Conservation (phyloP, 768 basidiomycete species). For the Hygrophorus russula region DNA sequence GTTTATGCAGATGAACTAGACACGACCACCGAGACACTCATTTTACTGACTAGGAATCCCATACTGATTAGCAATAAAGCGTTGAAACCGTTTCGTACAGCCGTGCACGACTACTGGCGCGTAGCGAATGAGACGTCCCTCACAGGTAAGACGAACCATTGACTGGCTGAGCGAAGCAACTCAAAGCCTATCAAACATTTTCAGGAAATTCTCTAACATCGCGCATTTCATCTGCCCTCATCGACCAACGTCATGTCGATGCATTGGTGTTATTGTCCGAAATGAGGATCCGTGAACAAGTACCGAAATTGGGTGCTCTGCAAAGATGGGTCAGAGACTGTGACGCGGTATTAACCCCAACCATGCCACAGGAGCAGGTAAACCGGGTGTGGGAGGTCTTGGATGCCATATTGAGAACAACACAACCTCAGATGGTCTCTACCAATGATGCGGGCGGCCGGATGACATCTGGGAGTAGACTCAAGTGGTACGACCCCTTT, state of each 20-base stretch:
- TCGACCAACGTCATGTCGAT: slow-evolving; percentile 31
- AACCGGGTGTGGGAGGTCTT: slow-evolving; percentile 34
- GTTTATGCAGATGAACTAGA: slow-evolving; percentile 25
- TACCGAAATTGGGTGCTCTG: slow-evolving; percentile 40
- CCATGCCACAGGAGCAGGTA: slow-evolving; percentile 27
- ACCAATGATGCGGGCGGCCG: background rate
- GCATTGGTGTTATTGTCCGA: slow-evolving; percentile 44
- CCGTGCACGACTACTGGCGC: slow-evolving; percentile 28
- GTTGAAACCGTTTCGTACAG: slow-evolving; percentile 25
- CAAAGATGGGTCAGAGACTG: slow-evolving; percentile 49
- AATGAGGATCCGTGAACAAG: slow-evolving; percentile 32
- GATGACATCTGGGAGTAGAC: background rate
- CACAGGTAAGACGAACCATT: slow-evolving; percentile 16
- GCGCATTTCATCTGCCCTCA: slow-evolving; percentile 28
- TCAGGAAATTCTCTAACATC: slow-evolving; percentile 25
- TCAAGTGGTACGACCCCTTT: slow-evolving; percentile 25
- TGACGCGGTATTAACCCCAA: slow-evolving; percentile 35
- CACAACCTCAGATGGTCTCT: slow-evolving; percentile 17
- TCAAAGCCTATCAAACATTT: background rate
- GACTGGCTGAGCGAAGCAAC: no score
- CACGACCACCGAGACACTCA: slow-evolving; percentile 25
- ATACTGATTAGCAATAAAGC: slow-evolving; percentile 19
- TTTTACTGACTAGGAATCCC: slow-evolving; percentile 19
- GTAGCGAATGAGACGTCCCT: slow-evolving; percentile 20
- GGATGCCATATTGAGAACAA: slow-evolving; percentile 37